These are phyloP conservation scores for Kitagawia praeruptora DNA, from an alignment of 129 eudicot genomes.

Conservation along the genomic window DNA sequence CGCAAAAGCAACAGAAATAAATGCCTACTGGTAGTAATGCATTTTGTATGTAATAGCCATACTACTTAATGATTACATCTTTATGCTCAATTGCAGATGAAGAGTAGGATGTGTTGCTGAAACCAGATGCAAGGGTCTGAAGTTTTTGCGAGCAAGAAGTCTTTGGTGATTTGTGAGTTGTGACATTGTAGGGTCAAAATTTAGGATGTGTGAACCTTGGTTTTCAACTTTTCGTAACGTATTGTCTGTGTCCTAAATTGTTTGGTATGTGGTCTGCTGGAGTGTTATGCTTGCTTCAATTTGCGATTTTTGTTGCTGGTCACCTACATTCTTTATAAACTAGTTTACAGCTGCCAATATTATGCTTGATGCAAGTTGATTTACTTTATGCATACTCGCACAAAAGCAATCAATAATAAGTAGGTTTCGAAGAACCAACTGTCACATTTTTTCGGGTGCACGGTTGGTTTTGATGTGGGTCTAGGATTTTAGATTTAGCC, in stretches of 20 bases:
- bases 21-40: neutral
- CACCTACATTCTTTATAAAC: conserved; percentile 42
- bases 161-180: conserved; percentile 25
- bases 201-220: conserved; percentile 47
- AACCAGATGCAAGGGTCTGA: conserved; percentile 27
- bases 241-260: conserved; percentile 37
- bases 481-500: no score
- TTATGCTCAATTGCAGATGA: conserved; percentile 32
- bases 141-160: conserved; percentile 25
- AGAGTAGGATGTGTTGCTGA: conserved; percentile 24
- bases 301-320: conserved; percentile 47
- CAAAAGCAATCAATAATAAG: no score
- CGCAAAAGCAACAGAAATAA: neutral
- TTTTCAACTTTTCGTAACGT: conserved; percentile 20
- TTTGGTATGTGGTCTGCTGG: conserved; percentile 45
- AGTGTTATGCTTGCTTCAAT: conserved; percentile 40
- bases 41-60: neutral
- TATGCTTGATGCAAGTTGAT: no score
- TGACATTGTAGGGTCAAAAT: conserved; percentile 36
- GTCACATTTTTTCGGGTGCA: no score
- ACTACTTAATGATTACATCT: conserved; percentile 6
- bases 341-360: no score
- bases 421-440: no score
- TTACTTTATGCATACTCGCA: no score
- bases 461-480: no score